Conservation (phyloP, 176 grass and related monocot genomes). For the Guadua angustifolia region DNA sequence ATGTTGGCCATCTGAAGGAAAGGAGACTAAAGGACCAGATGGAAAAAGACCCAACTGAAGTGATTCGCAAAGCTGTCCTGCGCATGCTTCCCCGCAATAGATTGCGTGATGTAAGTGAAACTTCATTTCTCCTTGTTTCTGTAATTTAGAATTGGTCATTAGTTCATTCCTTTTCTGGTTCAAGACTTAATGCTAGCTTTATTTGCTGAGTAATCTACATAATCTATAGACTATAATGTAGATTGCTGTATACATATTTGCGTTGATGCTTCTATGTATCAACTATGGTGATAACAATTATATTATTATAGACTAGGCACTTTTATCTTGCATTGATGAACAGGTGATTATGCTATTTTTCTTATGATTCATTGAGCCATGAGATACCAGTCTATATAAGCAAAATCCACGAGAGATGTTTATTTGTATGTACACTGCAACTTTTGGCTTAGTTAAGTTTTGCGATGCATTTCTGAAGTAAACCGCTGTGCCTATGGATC, state of each 20-base stretch:
- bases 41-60: slow-evolving; percentile 94
- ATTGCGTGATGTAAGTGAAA: slow-evolving; percentile 90
- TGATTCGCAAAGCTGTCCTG: slow-evolving; percentile 94
- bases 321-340: neutral
- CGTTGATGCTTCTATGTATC: neutral
- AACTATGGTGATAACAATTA: neutral
- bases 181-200: neutral
- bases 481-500: neutral
- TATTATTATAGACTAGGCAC: neutral
- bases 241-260: neutral
- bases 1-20: slow-evolving; percentile 90
- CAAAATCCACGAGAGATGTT: neutral
- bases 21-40: slow-evolving; percentile 93
- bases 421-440: neutral
- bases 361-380: neutral
- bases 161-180: neutral
- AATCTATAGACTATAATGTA: neutral
- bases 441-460: neutral
- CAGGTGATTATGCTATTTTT: neutral
- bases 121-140: slow-evolving; percentile 31
- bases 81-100: slow-evolving; percentile 93
- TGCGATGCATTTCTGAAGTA: neutral
- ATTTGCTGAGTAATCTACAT: slow-evolving; percentile 13
- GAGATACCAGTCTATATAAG: neutral
- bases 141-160: neutral